Conservation (phyloP, 192 early-diverging fungal genomes). For the Mortierella alpina region DNA sequence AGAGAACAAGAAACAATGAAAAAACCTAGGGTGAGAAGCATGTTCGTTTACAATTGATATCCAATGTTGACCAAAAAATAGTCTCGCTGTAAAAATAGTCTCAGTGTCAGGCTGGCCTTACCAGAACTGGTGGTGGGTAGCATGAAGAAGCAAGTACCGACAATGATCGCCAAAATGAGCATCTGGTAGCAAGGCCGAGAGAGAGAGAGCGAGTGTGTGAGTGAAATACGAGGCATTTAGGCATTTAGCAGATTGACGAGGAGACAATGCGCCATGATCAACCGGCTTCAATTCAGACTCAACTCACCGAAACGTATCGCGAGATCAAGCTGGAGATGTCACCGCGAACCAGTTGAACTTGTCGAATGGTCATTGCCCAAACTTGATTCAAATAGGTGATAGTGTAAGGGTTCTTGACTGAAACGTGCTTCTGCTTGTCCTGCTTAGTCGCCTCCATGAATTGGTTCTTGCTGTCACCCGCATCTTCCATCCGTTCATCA, state of each 20-base stretch:
- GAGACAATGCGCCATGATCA: no score
- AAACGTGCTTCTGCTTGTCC: conserved; percentile 64
- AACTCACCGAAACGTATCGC: conserved; percentile 48
- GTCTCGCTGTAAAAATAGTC: no score
- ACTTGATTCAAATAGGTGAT: conserved; percentile 74
- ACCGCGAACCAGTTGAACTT: conserved; percentile 71
- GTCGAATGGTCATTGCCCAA: conserved; percentile 66
- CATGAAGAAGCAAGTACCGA: conserved; percentile 75
- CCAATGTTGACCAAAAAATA: conserved; percentile 42
- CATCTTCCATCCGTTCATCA: conserved; percentile 40
- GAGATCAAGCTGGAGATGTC: conserved; percentile 64
- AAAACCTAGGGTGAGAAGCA: conserved; percentile 43
- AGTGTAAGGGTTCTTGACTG: conserved; percentile 71
- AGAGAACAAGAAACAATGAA: conserved; percentile 67
- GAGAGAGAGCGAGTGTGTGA: background rate
- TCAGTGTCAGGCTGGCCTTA: conserved; percentile 49
- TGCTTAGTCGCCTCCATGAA: conserved; percentile 66
- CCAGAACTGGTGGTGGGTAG: conserved; percentile 58
- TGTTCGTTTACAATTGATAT: conserved; percentile 61
- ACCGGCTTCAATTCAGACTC: no score
- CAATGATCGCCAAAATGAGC: conserved; percentile 74
- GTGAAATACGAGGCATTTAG: background rate
- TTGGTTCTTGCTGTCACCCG: conserved; percentile 34
- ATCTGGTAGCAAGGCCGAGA: background rate
- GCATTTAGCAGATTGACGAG: background rate